Base-by-base conservation (phyloP, 306 rosid genomes). In the Rosa lucieae region DNA sequence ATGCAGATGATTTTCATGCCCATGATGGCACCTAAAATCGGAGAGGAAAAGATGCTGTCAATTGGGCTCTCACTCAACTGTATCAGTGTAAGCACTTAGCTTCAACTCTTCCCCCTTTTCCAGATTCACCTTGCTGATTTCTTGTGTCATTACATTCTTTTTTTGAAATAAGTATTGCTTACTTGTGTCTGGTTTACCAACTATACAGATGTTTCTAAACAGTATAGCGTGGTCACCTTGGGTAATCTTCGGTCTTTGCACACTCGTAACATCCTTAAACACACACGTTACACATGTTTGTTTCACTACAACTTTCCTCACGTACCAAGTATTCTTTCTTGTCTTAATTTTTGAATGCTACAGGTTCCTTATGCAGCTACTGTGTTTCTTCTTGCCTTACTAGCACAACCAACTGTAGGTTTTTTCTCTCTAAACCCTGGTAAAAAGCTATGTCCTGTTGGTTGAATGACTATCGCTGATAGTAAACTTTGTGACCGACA, bases 311-410 rank as follows among this genome's bases (percentile, higher is more conserved):
- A 39, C 21, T 55, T 55, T 39, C 77, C 42, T 37, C 67, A 12
- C 3, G 12, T 10, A 39, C 43, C 12, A 5, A 55, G 66, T 52
- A 20, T 15, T 17, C 62, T 11, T 52, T 10, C 39, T 9, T 37
- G 66, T 39, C 43, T 37, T n/a, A 42, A 40, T 65, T 78, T 82
- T 79, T 77, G 53, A 26, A 82, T 75, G 52, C 72, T 80, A 82
- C 92, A 94, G 99, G 97, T 94, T 79, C 97, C 97, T 44, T 94
- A 92, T 89, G 97, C 88, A 49, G 56, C 84, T 26, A 77, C 92
- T 44, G 79, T 84, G 76, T 81, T 82, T 15, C 21, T 84, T 62
- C 82, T 94, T 52, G 78, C 85, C 10, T 76, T 84, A 75, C 78
- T 91, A 10, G 90, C 87, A 70, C 85, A 85, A 55, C 97, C 99